These are phyloP conservation scores for Oryza officinalis DNA, from an alignment of 176 grass and related monocot species.

Conservation along the genomic window DNA sequence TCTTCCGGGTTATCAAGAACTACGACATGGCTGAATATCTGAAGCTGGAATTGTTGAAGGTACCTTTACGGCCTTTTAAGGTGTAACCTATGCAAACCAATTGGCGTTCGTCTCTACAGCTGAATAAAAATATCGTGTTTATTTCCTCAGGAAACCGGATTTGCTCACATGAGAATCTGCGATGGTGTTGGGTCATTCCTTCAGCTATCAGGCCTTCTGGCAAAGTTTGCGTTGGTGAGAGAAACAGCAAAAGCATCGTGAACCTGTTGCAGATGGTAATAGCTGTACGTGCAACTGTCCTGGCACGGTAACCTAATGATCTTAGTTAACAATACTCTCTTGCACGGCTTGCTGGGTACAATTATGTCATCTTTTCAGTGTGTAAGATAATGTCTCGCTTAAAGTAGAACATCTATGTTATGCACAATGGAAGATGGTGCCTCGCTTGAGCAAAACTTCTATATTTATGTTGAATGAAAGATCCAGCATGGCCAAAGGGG, in stretches of 20 bases:
- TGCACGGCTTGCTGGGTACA: slow-evolving; percentile 5
- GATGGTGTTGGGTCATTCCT: slow-evolving; percentile 94
- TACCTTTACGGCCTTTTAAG: slow-evolving; percentile 16
- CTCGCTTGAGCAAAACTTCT: slow-evolving; percentile 5
- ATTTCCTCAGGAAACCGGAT: slow-evolving; percentile 73
- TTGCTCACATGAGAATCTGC: slow-evolving; percentile 98
- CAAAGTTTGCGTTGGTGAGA: slow-evolving; percentile 74
- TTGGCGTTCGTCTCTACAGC: background rate
- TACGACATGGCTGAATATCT: slow-evolving; percentile 97
- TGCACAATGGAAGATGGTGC: background rate
- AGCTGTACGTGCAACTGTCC: background rate
- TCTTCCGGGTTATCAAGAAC: slow-evolving; percentile 92
- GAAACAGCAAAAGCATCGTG: slow-evolving; percentile 60
- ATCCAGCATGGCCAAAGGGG: background rate
- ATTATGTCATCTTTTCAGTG: background rate
- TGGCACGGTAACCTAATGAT: slow-evolving; percentile 9
- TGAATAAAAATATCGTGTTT: slow-evolving; percentile 17
- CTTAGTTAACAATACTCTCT: background rate
- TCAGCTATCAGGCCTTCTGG: slow-evolving; percentile 89
- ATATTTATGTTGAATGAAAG: background rate
- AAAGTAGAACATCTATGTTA: slow-evolving; percentile 22
- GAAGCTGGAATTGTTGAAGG: slow-evolving; percentile 94
- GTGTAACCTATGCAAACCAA: background rate
- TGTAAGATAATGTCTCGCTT: slow-evolving; percentile 26
- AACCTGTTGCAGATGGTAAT: slow-evolving; percentile 5